phyloP scores from a whole-genome alignment of 1,139 yeast genomes.

The Pichia sp. region DNA sequence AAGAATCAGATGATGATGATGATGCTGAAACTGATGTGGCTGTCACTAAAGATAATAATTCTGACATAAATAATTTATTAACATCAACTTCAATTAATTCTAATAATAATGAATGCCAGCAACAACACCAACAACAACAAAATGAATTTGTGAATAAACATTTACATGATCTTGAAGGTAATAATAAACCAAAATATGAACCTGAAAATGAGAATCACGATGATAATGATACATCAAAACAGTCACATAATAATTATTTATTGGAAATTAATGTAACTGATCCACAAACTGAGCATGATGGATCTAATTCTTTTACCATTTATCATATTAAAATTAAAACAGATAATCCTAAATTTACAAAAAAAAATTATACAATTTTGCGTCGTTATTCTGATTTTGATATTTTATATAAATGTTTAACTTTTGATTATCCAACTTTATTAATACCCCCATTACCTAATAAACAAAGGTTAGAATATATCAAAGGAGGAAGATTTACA shows the following conservation, averaged over 20 bases:
- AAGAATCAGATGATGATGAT: neutral
- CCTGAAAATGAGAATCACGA: neutral
- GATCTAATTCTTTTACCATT: conserved; percentile 75
- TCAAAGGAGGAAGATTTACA: conserved; percentile 73
- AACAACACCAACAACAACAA: no score
- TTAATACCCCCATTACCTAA: conserved; percentile 94
- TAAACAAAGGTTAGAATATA: conserved; percentile 81
- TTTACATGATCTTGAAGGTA: no score
- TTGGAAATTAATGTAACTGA: conserved; percentile 2
- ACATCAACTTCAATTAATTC: neutral
- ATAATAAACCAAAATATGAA: neutral
- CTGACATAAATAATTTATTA: neutral
- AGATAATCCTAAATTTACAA: conserved; percentile 39
- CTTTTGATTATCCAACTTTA: conserved; percentile 75
- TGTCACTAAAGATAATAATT: neutral
- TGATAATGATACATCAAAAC: neutral
- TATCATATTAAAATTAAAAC: conserved; percentile 63
- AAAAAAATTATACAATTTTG: conserved; percentile 31
- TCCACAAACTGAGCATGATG: conserved; percentile 44
- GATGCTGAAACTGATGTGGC: neutral
- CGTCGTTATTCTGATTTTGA: conserved; percentile 46
- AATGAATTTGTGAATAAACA: no score
- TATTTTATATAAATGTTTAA: conserved; percentile 65
- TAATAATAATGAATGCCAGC: neutral
- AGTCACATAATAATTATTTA: neutral